Base-by-base conservation (phyloP, 257 asterid species). In the Nicotiana benthamiana region DNA sequence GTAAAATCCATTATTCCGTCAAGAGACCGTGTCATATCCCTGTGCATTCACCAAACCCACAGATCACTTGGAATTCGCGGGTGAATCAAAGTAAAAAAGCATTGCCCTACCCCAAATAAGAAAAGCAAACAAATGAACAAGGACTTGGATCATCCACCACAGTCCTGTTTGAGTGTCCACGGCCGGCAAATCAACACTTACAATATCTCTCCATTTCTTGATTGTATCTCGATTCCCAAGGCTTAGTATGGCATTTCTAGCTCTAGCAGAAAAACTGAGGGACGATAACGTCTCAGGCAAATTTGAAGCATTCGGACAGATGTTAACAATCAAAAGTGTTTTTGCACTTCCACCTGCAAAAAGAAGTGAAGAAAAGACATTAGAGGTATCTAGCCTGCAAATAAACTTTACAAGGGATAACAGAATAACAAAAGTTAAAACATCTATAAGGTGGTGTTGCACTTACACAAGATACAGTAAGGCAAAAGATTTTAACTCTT, bases 221-320 rank as follows among this genome's bases (percentile, higher is more conserved):
- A 94, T 93, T 56, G 99, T 94, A 86, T 96, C 99, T 83, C 97
- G 94, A 84, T 90, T 93, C 46, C 99, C 99, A 79, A 96, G 97
- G 90, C 97, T 92, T 89, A 92, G 68, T 82, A 79, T 77, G 26
- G 97, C 90, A 89, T 90, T 96, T 82, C 97, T 91, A 66, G 98
- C 97, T 90, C 99, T 91, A 80, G 99, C 86, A 85, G 97, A 88
- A 86, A 90, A 94, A 86, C 89, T 96, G 72, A 96, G 98, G 87
- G 97, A 96, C 80, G 97, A 90, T 70, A 94, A 82, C 43, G 98
- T 94, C 90, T 92, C 97, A 54, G 92, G 75, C 87, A 91, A 83
- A 88, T 89, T 92, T 79, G 89, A 85, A 79, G 87, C 93, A 89
- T 85, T 86, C 56, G 99, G 97, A 84, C 91, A 89, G 81, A 94